Evolutionary conservation across 202 grass and related monocot genomes (phyloP).

Genomic region (Panicum virgatum): DNA sequence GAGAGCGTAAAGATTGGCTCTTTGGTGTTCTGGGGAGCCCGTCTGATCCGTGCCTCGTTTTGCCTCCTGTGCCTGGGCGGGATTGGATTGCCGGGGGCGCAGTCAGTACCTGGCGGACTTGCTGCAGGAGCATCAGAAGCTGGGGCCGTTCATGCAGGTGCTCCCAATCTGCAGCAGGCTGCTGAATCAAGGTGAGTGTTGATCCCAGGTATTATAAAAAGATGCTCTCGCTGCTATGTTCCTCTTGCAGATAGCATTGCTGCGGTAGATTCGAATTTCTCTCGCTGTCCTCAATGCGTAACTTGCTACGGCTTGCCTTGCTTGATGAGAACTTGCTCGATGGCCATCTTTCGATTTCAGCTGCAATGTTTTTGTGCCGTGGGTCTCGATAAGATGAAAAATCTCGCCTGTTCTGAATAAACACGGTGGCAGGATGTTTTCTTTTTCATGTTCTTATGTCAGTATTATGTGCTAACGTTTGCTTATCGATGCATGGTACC

Average conservation of each 20-base stretch:
- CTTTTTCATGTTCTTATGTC: conserved; percentile 3
- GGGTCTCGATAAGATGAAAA: conserved; percentile 21
- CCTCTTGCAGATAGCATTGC: conserved; percentile 26
- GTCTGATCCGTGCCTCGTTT: conserved; percentile 46
- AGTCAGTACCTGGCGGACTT: conserved; percentile 92
- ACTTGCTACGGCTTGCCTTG: background rate
- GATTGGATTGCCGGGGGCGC: conserved; percentile 47
- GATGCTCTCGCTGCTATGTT: background rate
- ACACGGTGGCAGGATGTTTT: conserved; percentile 11
- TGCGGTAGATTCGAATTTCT: conserved; percentile 20
- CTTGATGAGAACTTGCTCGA: conserved; percentile 18
- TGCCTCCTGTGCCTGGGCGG: background rate
- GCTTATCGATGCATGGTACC: conserved; percentile 34
- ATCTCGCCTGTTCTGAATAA: conserved; percentile 16
- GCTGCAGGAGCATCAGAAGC: conserved; percentile 86
- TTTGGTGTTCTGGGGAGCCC: background rate
- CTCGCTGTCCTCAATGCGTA: background rate
- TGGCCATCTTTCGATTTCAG: background rate
- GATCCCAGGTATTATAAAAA: background rate
- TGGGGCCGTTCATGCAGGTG: conserved; percentile 92
- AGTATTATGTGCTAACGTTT: conserved; percentile 37
- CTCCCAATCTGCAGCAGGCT: conserved; percentile 89
- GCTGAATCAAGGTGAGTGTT: conserved; percentile 70
- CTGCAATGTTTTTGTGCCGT: background rate
- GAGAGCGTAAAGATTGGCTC: conserved; percentile 16